Conservation (phyloP, 2,329 filamentous ascomycete species). For the Teratosphaeria viscida region DNA sequence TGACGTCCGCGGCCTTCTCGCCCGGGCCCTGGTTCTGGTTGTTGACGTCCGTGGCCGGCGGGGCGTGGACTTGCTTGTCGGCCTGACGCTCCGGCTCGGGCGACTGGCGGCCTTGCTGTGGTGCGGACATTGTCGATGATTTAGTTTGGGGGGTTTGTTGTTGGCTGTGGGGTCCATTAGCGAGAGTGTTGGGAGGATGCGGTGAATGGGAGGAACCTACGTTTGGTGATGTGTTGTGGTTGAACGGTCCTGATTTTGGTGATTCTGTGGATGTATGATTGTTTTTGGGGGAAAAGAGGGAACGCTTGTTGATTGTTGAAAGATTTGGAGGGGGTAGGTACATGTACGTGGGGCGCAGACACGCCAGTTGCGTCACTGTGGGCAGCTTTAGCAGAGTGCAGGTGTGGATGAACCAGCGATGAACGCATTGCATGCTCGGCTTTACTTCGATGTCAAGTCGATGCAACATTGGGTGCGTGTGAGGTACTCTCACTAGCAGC, state of each 20-base stretch:
- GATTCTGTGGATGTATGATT: background rate
- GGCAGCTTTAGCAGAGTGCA: background rate
- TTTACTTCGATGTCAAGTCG: background rate
- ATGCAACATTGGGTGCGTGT: background rate
- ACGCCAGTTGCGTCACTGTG: background rate
- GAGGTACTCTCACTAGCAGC: too few relatives aligned
- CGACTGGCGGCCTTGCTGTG: conserved; percentile 58
- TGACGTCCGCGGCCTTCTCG: conserved; percentile 40
- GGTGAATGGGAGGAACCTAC: background rate
- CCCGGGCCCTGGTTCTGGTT: conserved; percentile 34
- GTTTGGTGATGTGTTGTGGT: background rate
- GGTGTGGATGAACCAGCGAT: background rate
- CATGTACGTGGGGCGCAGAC: background rate
- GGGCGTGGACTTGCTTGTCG: conserved; percentile 51
- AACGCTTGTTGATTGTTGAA: background rate
- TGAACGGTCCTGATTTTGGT: background rate
- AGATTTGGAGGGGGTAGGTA: background rate
- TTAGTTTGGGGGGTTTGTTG: background rate
- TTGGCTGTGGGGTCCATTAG: background rate
- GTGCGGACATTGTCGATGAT: conserved; percentile 51
- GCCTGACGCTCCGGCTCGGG: conserved; percentile 61
- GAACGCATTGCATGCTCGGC: background rate
- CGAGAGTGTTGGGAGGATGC: background rate
- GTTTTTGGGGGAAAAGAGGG: background rate
- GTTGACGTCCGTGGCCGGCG: conserved; percentile 49